Evolutionary conservation across 441 rosid genomes (phyloP), one percentile per base, ranked within the genome.

Genomic region (Jatropha podagrica): DNA sequence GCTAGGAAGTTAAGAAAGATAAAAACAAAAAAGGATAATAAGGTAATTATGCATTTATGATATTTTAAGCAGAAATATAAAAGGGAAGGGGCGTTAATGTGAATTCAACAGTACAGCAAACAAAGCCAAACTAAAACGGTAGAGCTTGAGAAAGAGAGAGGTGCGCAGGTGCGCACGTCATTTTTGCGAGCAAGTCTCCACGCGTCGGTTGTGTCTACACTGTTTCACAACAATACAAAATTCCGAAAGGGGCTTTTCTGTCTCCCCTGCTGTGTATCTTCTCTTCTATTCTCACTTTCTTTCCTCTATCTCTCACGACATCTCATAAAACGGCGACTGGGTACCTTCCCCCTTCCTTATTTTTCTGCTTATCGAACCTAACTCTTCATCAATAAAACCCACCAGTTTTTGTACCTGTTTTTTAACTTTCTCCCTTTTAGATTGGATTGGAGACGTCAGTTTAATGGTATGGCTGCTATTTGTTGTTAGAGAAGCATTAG

Each of bases 91-190:
- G 41, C 23, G 15, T 2, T 27, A 41, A 51, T 68, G 72, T 27
- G 23, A 68, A 68, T 7, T 27, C 42, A 51, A 0, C n/a, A 62
- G 5, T 23, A 23, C 32, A 58, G 40, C 26, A 65, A 65, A 40
- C 13, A 20, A 18, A 41, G 17, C 20, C 44, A 7, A 63, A 63
- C 14, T n/a, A 38, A 14, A 37, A 64, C 32, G 32, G 32, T 32
- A 64, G 5, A 4, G 3, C 11, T 2, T 4, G 18, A 52, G 27
- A n/a, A 23, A 38, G 62, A 18, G 32, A 54, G 44, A 32, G n/a
- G n/a, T n/a, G n/a, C n/a, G n/a, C n/a, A n/a, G 49, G 62, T 37
- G 3, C 42, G 15, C 64, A 70, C 74, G 74, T 70, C 74, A 56
- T n/a, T 3, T 9, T 8, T 52, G 48, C 20, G 14, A 51, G 49